Conservation (phyloP, 2,329 filamentous ascomycete species). For the Penicillium expansum region DNA sequence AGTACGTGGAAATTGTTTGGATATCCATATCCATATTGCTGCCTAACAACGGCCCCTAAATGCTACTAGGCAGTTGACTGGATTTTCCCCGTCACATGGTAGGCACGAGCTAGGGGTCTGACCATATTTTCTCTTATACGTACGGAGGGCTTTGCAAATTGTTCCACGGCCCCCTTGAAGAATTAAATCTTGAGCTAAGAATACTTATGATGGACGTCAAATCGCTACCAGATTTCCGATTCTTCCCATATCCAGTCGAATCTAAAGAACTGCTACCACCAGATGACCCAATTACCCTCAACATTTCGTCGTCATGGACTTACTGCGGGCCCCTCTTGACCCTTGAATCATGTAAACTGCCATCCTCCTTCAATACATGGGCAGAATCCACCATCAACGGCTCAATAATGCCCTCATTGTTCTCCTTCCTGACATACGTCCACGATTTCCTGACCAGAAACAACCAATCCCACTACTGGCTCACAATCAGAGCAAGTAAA, state of each 20-base stretch:
- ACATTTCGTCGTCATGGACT: slow-evolving; percentile 41
- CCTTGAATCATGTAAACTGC: slow-evolving; percentile 27
- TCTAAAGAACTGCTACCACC: slow-evolving; percentile 2
- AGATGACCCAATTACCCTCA: slow-evolving; percentile 17
- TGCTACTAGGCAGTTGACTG: neutral
- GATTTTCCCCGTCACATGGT: neutral
- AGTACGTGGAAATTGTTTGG: neutral
- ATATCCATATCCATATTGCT: neutral
- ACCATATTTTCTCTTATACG: neutral
- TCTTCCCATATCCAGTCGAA: slow-evolving; percentile 16
- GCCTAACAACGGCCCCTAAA: neutral
- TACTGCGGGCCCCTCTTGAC: slow-evolving; percentile 45
- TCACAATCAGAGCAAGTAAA: slow-evolving; percentile 49
- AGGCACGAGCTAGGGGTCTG: neutral
- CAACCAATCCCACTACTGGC: slow-evolving; percentile 46
- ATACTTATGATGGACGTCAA: slow-evolving; percentile 16
- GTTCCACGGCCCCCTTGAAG: neutral
- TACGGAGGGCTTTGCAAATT: neutral
- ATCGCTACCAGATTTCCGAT: slow-evolving; percentile 18
- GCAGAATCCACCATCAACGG: slow-evolving; percentile 33
- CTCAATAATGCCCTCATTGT: slow-evolving; percentile 36
- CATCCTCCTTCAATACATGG: slow-evolving; percentile 43
- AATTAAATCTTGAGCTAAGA: neutral
- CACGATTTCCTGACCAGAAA: slow-evolving; percentile 38
- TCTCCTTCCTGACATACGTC: slow-evolving; percentile 44